phyloP scores from a whole-genome alignment of 495 filamentous ascomycete genomes.

The Bryoglossum gracile region DNA sequence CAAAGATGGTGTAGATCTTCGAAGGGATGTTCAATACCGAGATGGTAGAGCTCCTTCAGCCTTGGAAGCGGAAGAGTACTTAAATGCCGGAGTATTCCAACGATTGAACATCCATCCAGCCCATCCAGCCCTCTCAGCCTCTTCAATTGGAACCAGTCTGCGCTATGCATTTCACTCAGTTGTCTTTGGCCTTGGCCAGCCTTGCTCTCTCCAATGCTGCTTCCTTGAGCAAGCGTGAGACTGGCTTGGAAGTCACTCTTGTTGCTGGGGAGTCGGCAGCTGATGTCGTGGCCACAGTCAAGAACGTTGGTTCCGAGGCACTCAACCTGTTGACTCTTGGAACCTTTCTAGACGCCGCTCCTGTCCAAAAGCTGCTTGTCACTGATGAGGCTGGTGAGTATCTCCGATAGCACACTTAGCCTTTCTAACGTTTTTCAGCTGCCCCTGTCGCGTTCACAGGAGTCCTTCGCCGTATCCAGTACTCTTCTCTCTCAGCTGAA shows the following conservation, averaged over 20 bases:
- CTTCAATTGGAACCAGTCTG: too few species aligned
- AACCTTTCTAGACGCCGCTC: constrained; percentile 49
- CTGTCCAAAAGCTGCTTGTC: constrained; percentile 55
- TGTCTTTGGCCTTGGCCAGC: too few species aligned
- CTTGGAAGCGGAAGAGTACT: too few species aligned
- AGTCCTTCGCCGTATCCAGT: constrained; percentile 43
- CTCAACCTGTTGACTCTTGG: constrained; percentile 56
- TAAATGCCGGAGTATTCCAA: too few species aligned
- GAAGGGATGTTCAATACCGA: too few species aligned
- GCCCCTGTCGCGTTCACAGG: constrained; percentile 49
- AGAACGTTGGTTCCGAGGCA: constrained; percentile 47
- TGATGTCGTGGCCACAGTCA: constrained; percentile 50
- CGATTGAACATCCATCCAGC: too few species aligned
- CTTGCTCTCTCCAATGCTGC: too few species aligned
- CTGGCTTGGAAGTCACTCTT: constrained; percentile 46
- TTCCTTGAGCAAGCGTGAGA: too few species aligned
- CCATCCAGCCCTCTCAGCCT: too few species aligned
- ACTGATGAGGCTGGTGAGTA: constrained; percentile 36
- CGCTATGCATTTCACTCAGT: too few species aligned
- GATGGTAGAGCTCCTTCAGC: too few species aligned
- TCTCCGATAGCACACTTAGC: background rate
- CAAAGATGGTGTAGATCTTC: too few species aligned
- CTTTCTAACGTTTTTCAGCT: constrained; percentile 26
- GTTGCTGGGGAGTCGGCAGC: constrained; percentile 45
- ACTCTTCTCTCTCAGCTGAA: constrained; percentile 38